Evolutionary conservation across 2,329 filamentous ascomycete genomes (phyloP).

Genomic region (Colletotrichum higginsianum): DNA sequence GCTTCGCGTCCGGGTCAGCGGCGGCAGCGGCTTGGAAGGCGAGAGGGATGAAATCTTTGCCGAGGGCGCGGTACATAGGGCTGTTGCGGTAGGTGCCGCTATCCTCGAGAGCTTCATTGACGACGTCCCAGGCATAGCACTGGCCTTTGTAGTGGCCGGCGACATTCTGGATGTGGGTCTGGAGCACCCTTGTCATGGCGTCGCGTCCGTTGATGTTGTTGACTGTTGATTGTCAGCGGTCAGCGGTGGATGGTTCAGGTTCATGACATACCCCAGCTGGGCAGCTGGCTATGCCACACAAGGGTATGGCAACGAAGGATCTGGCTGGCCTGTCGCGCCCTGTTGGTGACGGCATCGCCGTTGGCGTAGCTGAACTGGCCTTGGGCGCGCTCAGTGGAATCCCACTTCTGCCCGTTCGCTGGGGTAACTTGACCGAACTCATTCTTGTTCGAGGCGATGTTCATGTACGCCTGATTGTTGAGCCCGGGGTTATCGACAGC

Average conservation of each 20-base stretch:
- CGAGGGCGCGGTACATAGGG: constrained; percentile 60
- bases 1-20: constrained; percentile 57
- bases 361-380: constrained; percentile 70
- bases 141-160: constrained; percentile 60
- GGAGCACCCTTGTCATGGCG: constrained; percentile 57
- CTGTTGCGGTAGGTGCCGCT: constrained; percentile 55
- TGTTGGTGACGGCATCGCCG: constrained; percentile 69
- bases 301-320: constrained; percentile 66
- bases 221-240: constrained; percentile 55
- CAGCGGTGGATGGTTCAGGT: background rate
- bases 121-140: constrained; percentile 66
- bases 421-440: constrained; percentile 77
- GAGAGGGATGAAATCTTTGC: constrained; percentile 59
- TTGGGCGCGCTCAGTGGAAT: constrained; percentile 67
- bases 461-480: constrained; percentile 57
- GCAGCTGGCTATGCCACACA: constrained; percentile 61
- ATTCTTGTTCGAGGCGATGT: constrained; percentile 68
- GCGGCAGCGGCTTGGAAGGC: constrained; percentile 61
- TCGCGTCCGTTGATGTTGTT: constrained; percentile 65
- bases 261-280: constrained; percentile 35
- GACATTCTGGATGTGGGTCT: constrained; percentile 65
- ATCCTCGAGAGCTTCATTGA: constrained; percentile 62
- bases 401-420: constrained; percentile 76
- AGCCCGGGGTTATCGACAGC: constrained; percentile 28
- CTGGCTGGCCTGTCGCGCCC: constrained; percentile 44